Conservation (phyloP, 225 moss, liverwort and hornwort species). For the Neckera pumila region DNA sequence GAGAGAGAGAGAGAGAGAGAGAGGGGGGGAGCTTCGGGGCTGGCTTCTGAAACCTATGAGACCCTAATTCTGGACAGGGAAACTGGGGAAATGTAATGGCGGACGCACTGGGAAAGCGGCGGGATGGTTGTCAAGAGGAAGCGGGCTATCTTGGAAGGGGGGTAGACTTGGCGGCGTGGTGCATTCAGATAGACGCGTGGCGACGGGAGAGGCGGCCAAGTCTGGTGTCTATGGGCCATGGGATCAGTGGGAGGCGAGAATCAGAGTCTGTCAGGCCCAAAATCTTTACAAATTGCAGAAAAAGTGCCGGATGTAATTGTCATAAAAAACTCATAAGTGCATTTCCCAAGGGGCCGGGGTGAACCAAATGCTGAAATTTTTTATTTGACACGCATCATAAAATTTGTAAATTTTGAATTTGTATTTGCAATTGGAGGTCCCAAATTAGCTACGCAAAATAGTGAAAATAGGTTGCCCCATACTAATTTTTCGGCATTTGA, state of each 20-base stretch:
- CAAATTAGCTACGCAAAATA: too few species aligned
- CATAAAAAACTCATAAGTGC: neutral
- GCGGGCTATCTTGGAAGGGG: rapidly evolving
- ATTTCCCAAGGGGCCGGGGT: too few species aligned
- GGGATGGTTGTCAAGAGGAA: neutral
- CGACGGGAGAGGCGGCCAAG: neutral
- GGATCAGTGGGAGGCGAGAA: neutral
- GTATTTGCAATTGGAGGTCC: too few species aligned
- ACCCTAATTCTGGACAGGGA: neutral
- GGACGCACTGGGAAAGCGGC: neutral
- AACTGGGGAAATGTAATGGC: neutral
- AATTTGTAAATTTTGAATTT: too few species aligned
- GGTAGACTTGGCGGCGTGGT: neutral
- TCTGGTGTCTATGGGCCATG: neutral
- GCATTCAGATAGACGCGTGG: neutral
- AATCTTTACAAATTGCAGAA: neutral
- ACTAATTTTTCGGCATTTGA: too few species aligned
- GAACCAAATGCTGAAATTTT: too few species aligned
- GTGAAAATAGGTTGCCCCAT: too few species aligned
- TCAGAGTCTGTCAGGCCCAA: neutral
- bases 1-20: neutral
- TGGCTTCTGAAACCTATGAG: neutral
- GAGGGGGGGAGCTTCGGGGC: neutral
- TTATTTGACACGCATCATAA: too few species aligned
- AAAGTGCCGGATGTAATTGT: neutral